These are phyloP conservation scores for Platanthera zijinensis DNA, from an alignment of 106 monocot species.

Conservation along the genomic window DNA sequence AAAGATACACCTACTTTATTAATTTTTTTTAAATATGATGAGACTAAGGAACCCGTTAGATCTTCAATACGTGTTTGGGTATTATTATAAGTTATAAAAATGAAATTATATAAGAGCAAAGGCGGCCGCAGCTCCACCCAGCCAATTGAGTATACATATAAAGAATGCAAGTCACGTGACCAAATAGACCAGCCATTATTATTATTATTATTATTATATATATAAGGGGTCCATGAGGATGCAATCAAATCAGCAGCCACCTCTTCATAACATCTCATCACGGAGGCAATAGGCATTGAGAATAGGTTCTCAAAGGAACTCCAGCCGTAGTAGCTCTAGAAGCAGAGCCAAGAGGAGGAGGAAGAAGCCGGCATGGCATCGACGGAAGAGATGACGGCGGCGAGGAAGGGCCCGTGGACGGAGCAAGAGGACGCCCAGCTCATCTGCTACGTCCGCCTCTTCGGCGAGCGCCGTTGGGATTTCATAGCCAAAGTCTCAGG, in stretches of 20 bases:
- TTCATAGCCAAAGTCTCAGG: slow-evolving; percentile 75
- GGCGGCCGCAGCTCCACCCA: too few relatives aligned
- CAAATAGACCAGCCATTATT: too few relatives aligned
- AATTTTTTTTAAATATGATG: too few relatives aligned
- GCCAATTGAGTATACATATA: too few relatives aligned
- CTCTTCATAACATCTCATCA: not conserved
- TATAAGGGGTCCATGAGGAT: too few relatives aligned
- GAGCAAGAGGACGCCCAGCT: slow-evolving; percentile 64
- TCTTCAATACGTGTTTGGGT: too few relatives aligned
- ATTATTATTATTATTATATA: too few relatives aligned
- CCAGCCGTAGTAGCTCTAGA: not conserved
- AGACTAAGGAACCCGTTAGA: too few relatives aligned
- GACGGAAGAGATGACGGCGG: slow-evolving; percentile 12
- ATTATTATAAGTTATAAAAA: too few relatives aligned
- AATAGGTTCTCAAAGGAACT: slow-evolving; percentile 8
- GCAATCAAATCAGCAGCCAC: not conserved
- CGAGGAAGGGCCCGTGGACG: slow-evolving; percentile 65
- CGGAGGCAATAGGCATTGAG: slow-evolving; percentile 4
- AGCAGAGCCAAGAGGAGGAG: not conserved
- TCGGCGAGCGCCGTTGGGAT: slow-evolving; percentile 78
- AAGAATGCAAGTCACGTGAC: too few relatives aligned
- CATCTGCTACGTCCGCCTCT: slow-evolving; percentile 48
- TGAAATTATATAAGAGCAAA: too few relatives aligned
- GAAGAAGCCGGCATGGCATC: not conserved
- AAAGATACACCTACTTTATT: too few relatives aligned